Percentiles rank a stretch among this genome's conserved stretches.
Conservation (phyloP, 306 rosid species). For the Malus domestica region ASM211411v1 NC_041793.1:2777501-2778000, state of each 20-base stretch:
- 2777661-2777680: conserved; percentile 42
- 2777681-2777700: conserved; percentile 58
- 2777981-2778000: no score
- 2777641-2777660: not conserved
- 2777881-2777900: conserved; percentile 85
- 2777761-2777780: not conserved
- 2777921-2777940: conserved; percentile 26
- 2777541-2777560: conserved; percentile 61
- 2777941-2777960: no score
- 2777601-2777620: not conserved
- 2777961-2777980: no score
- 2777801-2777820: not conserved
- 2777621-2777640: not conserved
- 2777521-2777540: conserved; percentile 62
- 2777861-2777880: conserved; percentile 78
- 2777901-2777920: conserved; percentile 74
- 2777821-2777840: not conserved
- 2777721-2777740: conserved; percentile 47
- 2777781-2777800: not conserved
- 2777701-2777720: conserved; percentile 59
- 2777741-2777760: conserved; percentile 37
- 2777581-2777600: conserved; percentile 25
- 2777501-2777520: conserved; percentile 65
- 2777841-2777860: conserved; percentile 38
- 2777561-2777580: conserved; percentile 70